phyloP scores from a whole-genome alignment of 2,329 filamentous ascomycete species.

The Nectriaceae sp. region DNA sequence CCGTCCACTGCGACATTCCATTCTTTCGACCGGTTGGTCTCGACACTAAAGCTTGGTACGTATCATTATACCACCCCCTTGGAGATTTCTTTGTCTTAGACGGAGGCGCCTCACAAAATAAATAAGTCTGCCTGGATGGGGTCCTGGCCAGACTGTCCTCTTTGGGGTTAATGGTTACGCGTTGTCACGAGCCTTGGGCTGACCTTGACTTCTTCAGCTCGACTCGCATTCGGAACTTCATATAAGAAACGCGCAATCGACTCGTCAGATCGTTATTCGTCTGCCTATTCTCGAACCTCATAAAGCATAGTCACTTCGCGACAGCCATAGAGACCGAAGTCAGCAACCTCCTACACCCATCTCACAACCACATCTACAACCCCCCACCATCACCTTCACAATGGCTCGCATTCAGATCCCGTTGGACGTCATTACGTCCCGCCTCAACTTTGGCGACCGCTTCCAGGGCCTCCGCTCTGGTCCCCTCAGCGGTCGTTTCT shows the following conservation, averaged over 20 bases:
- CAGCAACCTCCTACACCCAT: too few species aligned
- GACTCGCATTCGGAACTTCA: background rate
- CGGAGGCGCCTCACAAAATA: background rate
- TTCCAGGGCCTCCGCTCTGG: slow-evolving; percentile 82
- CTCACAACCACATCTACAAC: too few species aligned
- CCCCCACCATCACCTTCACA: slow-evolving; percentile 18
- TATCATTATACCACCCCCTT: too few species aligned
- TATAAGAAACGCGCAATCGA: background rate
- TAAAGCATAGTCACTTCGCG: too few species aligned
- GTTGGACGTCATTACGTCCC: slow-evolving; percentile 85
- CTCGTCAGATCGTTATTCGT: background rate
- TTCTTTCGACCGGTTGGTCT: background rate
- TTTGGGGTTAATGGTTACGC: background rate
- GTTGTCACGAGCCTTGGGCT: background rate
- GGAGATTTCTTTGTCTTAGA: too few species aligned
- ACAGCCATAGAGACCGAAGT: too few species aligned
- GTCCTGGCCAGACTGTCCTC: background rate
- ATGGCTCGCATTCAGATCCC: slow-evolving; percentile 94
- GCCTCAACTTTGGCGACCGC: slow-evolving; percentile 82
- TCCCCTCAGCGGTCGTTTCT: slow-evolving; percentile 78
- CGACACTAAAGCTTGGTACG: too few species aligned
- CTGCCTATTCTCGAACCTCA: background rate
- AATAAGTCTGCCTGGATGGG: background rate
- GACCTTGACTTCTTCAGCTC: background rate
- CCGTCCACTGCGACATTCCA: background rate